These are phyloP conservation scores for Pyrenochaeta sp. DNA, from an alignment of 2,329 filamentous ascomycete genomes.

Conservation along the genomic window DNA sequence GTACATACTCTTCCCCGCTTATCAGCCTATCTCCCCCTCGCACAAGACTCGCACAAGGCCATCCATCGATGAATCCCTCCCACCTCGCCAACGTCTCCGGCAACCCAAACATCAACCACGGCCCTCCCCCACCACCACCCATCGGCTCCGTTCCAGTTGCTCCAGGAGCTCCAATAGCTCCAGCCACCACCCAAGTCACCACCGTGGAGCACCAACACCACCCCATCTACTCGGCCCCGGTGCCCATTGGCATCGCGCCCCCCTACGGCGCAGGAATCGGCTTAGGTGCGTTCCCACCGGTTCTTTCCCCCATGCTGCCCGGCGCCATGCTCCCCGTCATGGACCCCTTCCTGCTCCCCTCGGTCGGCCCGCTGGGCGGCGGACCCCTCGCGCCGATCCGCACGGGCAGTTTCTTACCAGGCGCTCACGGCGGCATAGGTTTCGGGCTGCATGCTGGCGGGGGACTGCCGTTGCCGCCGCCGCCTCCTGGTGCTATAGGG, in stretches of 20 bases:
- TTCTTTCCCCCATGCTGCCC: constrained; percentile 15
- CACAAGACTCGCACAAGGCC: too few relatives aligned
- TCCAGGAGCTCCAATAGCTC: constrained; percentile 11
- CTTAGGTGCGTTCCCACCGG: constrained; percentile 34
- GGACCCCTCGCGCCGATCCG: constrained; percentile 36
- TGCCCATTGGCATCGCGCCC: constrained; percentile 28
- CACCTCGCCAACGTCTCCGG: constrained; percentile 38
- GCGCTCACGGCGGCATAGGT: constrained; percentile 34
- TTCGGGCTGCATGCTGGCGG: constrained; percentile 29
- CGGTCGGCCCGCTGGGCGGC: constrained; percentile 18
- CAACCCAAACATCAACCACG: constrained; percentile 46
- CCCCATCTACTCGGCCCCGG: constrained; percentile 29
- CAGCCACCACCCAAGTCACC: constrained; percentile 16
- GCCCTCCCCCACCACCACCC: constrained; percentile 39
- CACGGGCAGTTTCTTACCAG: constrained; percentile 30
- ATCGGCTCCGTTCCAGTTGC: constrained; percentile 21
- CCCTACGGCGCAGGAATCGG: constrained; percentile 28
- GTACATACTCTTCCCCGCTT: neutral
- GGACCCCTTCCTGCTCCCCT: constrained; percentile 32
- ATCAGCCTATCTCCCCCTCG: neutral
- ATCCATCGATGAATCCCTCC: too few relatives aligned
- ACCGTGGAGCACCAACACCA: constrained; percentile 32
- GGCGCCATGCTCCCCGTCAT: constrained; percentile 23
- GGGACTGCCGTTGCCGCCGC: constrained; percentile 34
- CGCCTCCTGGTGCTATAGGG: constrained; percentile 28